Conservation (phyloP, 495 filamentous ascomycete species). For the Penicillium angulare region DNA sequence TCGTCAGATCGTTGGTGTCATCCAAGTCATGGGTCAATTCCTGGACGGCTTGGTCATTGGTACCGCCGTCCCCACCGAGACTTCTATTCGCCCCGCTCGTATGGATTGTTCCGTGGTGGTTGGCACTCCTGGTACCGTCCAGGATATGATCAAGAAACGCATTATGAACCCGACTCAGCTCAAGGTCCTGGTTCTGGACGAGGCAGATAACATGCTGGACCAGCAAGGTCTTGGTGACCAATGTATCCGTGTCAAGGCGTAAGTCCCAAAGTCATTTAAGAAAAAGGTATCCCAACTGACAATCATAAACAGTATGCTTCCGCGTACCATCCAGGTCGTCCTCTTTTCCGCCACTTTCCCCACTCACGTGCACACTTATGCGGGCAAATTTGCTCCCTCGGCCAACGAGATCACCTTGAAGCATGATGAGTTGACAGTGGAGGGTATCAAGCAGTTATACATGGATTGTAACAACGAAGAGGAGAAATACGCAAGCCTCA, state of each 20-base stretch:
- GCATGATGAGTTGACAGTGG: constrained; percentile 89
- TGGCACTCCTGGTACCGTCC: constrained; percentile 90
- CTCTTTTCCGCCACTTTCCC: constrained; percentile 98
- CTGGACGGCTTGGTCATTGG: constrained; percentile 66
- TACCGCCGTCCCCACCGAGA: constrained; percentile 77
- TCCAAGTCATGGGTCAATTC: constrained; percentile 78
- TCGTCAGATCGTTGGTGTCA: constrained; percentile 86
- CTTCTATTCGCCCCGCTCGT: constrained; percentile 54
- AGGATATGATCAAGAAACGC: constrained; percentile 75
- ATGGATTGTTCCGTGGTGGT: constrained; percentile 77
- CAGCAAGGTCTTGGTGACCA: constrained; percentile 93
- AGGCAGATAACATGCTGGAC: constrained; percentile 96
- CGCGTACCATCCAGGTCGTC: constrained; percentile 71
- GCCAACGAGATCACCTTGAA: constrained; percentile 86
- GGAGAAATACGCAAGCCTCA: constrained; percentile 82
- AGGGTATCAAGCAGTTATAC: constrained; percentile 95
- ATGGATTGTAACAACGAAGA: constrained; percentile 81
- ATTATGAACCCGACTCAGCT: constrained; percentile 63
- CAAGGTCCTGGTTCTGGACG: constrained; percentile 82
- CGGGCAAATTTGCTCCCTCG: constrained; percentile 72
- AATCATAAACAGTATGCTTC: constrained; percentile 57
- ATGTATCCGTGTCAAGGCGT: constrained; percentile 84
- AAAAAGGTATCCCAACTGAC: not conserved
- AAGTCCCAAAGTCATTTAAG: too few species aligned
- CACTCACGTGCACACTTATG: constrained; percentile 75